Conservation (phyloP, 83 land plant genomes). For the Picea engelmannii region DNA sequence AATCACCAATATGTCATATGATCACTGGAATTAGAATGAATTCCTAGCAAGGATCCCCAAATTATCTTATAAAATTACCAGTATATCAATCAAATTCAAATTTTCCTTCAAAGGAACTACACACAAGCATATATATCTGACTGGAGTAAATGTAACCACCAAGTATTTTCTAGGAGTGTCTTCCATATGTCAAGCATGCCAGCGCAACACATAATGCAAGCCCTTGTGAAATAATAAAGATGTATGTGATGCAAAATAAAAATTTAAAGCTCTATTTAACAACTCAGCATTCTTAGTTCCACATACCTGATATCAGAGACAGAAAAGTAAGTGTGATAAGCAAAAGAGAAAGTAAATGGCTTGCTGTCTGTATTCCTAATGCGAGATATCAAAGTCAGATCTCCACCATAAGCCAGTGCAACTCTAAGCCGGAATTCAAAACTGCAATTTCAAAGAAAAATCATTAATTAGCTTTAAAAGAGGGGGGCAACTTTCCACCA, state of each 20-base stretch:
- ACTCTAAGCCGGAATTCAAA: constrained; percentile 75
- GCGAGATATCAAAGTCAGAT: constrained; percentile 50
- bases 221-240: not conserved
- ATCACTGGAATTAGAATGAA: too few species aligned
- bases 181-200: too few species aligned
- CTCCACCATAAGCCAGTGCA: constrained; percentile 59
- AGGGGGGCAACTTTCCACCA: not conserved
- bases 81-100: too few species aligned
- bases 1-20: too few species aligned
- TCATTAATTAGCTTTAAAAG: not conserved
- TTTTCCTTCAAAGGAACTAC: too few species aligned
- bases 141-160: too few species aligned
- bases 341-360: constrained; percentile 76
- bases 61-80: not conserved
- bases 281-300: not conserved
- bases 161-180: too few species aligned
- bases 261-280: not conserved
- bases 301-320: constrained; percentile 80
- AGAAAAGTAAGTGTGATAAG: constrained; percentile 69
- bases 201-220: not conserved
- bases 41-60: not conserved
- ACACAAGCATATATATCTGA: too few species aligned
- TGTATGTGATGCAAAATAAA: not conserved
- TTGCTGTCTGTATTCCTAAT: constrained; percentile 69
- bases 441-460: constrained; percentile 32